Conservation (phyloP, 2,329 filamentous ascomycete genomes). For the Didymella lethalis region DNA sequence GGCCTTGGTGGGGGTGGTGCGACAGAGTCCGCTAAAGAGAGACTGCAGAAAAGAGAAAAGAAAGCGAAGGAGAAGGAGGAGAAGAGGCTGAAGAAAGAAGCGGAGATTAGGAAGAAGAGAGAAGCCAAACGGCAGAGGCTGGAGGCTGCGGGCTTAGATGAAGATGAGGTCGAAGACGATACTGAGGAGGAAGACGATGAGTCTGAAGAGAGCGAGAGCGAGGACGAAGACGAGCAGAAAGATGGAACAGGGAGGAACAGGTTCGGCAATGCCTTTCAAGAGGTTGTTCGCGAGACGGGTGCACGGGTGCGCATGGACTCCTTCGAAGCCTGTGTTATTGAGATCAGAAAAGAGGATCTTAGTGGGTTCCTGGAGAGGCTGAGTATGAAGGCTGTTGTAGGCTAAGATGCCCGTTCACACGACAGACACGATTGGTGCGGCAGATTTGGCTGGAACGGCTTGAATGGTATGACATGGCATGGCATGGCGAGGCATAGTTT, state of each 20-base stretch:
- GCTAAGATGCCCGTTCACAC: conserved; percentile 33
- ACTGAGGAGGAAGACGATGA: conserved; percentile 58
- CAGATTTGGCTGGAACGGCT: neutral
- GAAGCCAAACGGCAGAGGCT: conserved; percentile 51
- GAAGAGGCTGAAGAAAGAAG: conserved; percentile 61
- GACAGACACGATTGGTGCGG: neutral
- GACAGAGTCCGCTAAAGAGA: conserved; percentile 64
- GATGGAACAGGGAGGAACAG: conserved; percentile 81
- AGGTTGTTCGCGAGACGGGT: conserved; percentile 90
- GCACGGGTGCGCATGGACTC: conserved; percentile 91
- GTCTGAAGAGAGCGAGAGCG: conserved; percentile 65
- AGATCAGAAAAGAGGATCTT: conserved; percentile 96
- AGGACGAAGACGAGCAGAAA: conserved; percentile 63
- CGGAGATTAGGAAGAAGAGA: conserved; percentile 68
- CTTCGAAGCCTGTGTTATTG: conserved; percentile 96
- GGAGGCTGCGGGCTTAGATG: conserved; percentile 66
- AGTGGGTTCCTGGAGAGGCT: conserved; percentile 88
- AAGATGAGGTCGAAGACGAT: conserved; percentile 62
- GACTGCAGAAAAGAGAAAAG: conserved; percentile 72
- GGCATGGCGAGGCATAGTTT: conserved; percentile 21
- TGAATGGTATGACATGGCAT: conserved; percentile 2
- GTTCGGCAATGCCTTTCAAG: conserved; percentile 94
- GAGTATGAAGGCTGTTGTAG: conserved; percentile 87
- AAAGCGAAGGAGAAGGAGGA: conserved; percentile 64
- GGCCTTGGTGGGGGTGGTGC: conserved; percentile 88